phyloP scores from a whole-genome alignment of 2,329 filamentous ascomycete species.

The Exserohilum rostratum region DNA sequence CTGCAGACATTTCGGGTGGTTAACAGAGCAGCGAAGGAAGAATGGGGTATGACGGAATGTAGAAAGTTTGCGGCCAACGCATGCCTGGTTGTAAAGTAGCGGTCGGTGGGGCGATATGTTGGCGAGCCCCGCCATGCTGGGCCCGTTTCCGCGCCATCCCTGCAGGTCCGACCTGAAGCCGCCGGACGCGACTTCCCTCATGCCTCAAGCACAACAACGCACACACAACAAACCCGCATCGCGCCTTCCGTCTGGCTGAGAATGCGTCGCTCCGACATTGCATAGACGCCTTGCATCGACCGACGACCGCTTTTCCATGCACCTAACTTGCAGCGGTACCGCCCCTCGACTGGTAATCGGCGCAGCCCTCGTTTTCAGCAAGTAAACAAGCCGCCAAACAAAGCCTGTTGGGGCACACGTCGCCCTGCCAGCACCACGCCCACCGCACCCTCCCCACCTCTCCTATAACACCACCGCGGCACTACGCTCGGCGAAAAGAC shows the following conservation, averaged over 20 bases:
- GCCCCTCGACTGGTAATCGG: conserved; percentile 3
- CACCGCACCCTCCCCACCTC: background rate
- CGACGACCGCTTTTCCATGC: background rate
- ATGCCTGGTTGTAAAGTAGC: conserved; percentile 23
- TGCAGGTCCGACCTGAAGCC: conserved; percentile 18
- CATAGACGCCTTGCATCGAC: background rate
- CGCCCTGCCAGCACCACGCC: background rate
- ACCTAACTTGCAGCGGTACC: background rate
- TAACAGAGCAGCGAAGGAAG: conserved; percentile 19
- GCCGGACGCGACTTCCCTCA: conserved; percentile 29
- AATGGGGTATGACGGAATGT: conserved; percentile 22
- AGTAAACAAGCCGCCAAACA: conserved; percentile 48
- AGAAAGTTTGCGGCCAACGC: conserved; percentile 33
- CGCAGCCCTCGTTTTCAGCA: conserved; percentile 24
- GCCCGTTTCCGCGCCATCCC: conserved; percentile 19
- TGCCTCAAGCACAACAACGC: conserved; percentile 13
- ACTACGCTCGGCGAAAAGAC: background rate
- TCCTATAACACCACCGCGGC: background rate
- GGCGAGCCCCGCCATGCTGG: conserved; percentile 27
- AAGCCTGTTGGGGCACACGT: conserved; percentile 14
- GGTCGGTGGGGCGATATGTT: conserved; percentile 29
- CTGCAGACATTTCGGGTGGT: conserved; percentile 44
- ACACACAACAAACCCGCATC: conserved; percentile 22
- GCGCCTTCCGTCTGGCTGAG: conserved; percentile 3
- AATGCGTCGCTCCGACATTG: background rate